A percentile compares a stretch with the other conserved stretches of the same genome.
These are phyloP conservation scores for Zygosaccharomyces rouxii DNA, from an alignment of 805 yeast genomes.

Conservation along the genomic window DNA sequence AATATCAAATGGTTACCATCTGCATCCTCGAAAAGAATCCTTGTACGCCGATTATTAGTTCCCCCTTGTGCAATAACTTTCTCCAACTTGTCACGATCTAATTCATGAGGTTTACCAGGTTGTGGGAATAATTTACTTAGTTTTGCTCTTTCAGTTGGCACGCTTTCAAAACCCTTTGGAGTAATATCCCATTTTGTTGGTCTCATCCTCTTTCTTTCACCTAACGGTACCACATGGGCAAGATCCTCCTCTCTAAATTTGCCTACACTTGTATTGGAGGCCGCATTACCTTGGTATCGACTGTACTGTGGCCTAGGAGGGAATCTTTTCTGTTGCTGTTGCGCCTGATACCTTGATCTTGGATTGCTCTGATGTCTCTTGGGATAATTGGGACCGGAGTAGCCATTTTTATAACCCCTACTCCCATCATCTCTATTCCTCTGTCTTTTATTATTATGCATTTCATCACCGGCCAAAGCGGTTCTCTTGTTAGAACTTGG, in stretches of 20 bases:
- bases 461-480: background rate
- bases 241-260: slow-evolving; percentile 27
- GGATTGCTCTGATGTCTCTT: background rate
- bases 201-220: slow-evolving; percentile 45
- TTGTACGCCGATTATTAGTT: slow-evolving; percentile 24
- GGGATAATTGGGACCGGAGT: background rate
- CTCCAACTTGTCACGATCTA: slow-evolving; percentile 28
- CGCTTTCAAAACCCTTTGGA: slow-evolving; percentile 69
- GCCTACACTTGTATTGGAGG: background rate
- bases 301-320: slow-evolving; percentile 1
- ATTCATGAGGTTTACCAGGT: slow-evolving; percentile 53
- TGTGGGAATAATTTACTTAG: slow-evolving; percentile 72
- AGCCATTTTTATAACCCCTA: slow-evolving; percentile 18
- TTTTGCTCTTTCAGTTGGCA: slow-evolving; percentile 73
- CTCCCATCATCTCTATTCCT: slow-evolving; percentile 6
- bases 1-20: slow-evolving; percentile 26
- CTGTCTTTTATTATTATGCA: slow-evolving; percentile 12
- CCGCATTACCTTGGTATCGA: slow-evolving; percentile 2
- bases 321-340: slow-evolving; percentile 1
- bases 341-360: slow-evolving; percentile 3
- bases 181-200: slow-evolving; percentile 63
- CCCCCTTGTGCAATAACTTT: slow-evolving; percentile 17
- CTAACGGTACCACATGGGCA: slow-evolving; percentile 43
- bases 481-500: slow-evolving; percentile 9
- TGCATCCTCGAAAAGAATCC: slow-evolving; percentile 35